Conservation (phyloP, 2,329 filamentous ascomycete species). For the Oidium heveae region DNA sequence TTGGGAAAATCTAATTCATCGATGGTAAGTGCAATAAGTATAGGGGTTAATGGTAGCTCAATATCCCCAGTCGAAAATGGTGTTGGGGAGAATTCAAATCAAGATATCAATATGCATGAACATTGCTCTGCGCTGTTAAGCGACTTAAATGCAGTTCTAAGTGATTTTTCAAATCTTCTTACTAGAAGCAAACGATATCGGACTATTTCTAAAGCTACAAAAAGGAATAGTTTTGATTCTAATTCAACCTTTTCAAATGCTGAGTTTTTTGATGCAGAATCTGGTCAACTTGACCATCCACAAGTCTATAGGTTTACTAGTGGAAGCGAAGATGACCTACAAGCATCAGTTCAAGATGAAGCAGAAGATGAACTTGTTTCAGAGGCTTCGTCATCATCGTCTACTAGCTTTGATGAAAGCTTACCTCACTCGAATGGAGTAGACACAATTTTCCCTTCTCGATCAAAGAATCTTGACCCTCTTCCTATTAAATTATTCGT, state of each 20-base stretch:
- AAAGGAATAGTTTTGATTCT: constrained; percentile 51
- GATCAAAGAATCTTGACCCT: constrained; percentile 51
- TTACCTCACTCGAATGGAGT: constrained; percentile 26
- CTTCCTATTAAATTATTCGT: constrained; percentile 45
- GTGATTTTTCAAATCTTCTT: constrained; percentile 58
- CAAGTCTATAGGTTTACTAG: constrained; percentile 53
- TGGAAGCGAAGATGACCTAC: constrained; percentile 42
- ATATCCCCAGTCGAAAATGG: constrained; percentile 1
- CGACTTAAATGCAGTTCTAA: constrained; percentile 62
- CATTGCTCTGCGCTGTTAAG: constrained; percentile 62
- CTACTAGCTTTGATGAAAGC: constrained; percentile 27
- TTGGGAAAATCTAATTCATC: constrained; percentile 10
- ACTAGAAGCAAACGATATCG: constrained; percentile 57
- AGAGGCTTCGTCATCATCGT: constrained; percentile 33
- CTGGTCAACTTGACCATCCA: constrained; percentile 29
- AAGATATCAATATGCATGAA: constrained; percentile 47
- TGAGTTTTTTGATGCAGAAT: constrained; percentile 86
- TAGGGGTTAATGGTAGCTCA: constrained; percentile 7
- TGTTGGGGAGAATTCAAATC: constrained; percentile 15
- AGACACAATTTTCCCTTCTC: constrained; percentile 48
- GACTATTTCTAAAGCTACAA: constrained; percentile 25
- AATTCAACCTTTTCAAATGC: constrained; percentile 34
- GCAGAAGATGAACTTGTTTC: constrained; percentile 22
- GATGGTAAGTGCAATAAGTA: constrained; percentile 7
- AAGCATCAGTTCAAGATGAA: constrained; percentile 21